Conservation (phyloP, 2,329 filamentous ascomycete genomes). For the Plenodomus biglobosus region DNA sequence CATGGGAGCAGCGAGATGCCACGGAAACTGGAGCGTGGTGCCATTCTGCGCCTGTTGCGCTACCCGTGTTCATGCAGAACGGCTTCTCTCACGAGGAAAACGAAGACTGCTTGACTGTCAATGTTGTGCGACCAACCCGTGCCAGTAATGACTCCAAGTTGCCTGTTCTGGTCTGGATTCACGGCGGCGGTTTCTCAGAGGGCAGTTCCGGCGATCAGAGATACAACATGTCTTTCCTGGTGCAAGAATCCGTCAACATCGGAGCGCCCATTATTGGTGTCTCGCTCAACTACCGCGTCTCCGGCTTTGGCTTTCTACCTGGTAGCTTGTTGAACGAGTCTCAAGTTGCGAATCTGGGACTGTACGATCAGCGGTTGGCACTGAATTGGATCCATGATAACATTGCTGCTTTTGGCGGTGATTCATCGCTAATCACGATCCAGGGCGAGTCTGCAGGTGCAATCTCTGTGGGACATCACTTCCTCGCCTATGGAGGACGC, state of each 20-base stretch:
- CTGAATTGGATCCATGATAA: constrained; percentile 56
- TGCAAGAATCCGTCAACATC: constrained; percentile 12
- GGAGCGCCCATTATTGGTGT: constrained; percentile 10
- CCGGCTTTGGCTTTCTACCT: constrained; percentile 36
- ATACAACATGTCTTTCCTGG: constrained; percentile 12
- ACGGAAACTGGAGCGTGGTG: too few species aligned
- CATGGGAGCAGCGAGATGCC: constrained; percentile 2
- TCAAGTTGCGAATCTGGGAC: constrained; percentile 49
- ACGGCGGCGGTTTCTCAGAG: constrained; percentile 41
- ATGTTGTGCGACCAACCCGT: too few species aligned
- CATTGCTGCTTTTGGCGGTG: constrained; percentile 56
- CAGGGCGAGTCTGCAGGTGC: constrained; percentile 61
- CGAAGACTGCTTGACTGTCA: too few species aligned
- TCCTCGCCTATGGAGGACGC: constrained; percentile 38
- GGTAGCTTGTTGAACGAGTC: constrained; percentile 12
- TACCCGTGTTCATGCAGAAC: too few species aligned
- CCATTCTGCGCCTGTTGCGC: too few species aligned
- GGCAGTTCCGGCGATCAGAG: constrained; percentile 20
- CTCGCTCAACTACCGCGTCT: constrained; percentile 28
- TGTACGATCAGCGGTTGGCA: constrained; percentile 57
- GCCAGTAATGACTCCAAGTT: too few species aligned
- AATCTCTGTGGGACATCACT: constrained; percentile 49
- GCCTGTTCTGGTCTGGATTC: constrained; percentile 41
- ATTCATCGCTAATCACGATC: constrained; percentile 54
- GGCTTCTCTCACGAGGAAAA: too few species aligned